Conservation (phyloP, 73 alveolate species). For the Tetrahymena elliotti region DNA sequence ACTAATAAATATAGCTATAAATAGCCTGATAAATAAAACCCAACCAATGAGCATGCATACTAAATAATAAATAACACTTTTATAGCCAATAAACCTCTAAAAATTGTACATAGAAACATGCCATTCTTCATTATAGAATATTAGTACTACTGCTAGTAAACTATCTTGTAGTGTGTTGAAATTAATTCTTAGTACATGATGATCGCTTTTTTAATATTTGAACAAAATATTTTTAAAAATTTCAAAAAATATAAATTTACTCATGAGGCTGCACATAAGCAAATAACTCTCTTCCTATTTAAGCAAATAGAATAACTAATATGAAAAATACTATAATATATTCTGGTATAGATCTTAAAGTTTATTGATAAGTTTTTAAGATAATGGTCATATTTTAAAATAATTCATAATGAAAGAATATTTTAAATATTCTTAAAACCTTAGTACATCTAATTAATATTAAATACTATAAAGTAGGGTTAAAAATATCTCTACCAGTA, state of each 20-base stretch:
- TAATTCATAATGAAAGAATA: background rate
- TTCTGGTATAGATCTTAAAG: background rate
- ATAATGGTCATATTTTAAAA: background rate
- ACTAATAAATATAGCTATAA: slow-evolving; percentile 27
- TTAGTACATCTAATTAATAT: background rate
- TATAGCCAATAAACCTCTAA: background rate
- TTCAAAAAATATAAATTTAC: background rate
- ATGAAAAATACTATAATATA: background rate
- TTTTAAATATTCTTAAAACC: background rate
- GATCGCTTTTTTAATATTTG: background rate
- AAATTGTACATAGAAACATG: slow-evolving; percentile 22
- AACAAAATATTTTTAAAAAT: background rate
- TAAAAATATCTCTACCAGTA: background rate
- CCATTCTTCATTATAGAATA: slow-evolving; percentile 41
- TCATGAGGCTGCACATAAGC: background rate
- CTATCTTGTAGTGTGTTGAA: slow-evolving; percentile 21
- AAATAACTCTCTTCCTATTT: background rate
- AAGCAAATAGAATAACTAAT: background rate
- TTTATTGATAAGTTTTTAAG: background rate
- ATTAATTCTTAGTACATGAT: background rate
- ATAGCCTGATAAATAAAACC: slow-evolving; percentile 15
- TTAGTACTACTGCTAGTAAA: slow-evolving; percentile 15
- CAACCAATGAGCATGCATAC: slow-evolving; percentile 18
- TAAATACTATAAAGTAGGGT: background rate
- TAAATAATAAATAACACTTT: slow-evolving; percentile 5